Evolutionary conservation across 1,284 basidiomycete species (phyloP).

Genomic region (Inonotus obliquus): DNA sequence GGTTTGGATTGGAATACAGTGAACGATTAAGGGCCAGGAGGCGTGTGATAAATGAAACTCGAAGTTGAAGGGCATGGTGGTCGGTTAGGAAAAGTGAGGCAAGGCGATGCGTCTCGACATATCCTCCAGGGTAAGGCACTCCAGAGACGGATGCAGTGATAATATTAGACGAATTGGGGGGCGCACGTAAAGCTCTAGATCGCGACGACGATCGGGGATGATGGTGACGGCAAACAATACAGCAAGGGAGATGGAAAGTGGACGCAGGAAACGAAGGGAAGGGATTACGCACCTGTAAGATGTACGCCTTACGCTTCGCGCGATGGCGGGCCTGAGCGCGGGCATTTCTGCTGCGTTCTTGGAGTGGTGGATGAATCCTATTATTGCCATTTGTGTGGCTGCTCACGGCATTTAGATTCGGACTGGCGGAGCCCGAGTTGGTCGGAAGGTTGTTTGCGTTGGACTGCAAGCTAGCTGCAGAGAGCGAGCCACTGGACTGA

Average conservation of each 20-base stretch:
- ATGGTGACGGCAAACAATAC: constrained; percentile 5
- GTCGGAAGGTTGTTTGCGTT: neutral
- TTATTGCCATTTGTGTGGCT: neutral
- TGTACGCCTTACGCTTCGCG: constrained; percentile 90
- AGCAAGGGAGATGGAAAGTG: neutral
- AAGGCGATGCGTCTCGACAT: neutral
- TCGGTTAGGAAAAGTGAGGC: neutral
- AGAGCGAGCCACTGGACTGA: neutral
- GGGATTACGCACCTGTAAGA: constrained; percentile 67
- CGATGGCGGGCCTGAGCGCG: constrained; percentile 82
- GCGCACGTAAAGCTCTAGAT: neutral
- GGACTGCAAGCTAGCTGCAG: neutral
- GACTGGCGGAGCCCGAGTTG: neutral
- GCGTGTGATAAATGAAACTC: neutral
- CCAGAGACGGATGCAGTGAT: neutral
- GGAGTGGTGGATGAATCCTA: neutral
- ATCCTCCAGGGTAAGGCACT: neutral
- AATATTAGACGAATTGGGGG: constrained; percentile 12
- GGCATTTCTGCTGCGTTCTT: constrained; percentile 14
- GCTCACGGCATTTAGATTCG: neutral
- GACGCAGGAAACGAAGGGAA: neutral
- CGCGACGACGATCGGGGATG: neutral
- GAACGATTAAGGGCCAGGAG: constrained; percentile 18
- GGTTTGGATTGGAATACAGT: constrained; percentile 7
- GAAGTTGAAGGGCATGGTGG: constrained; percentile 6